Evolutionary conservation across 208 protist genomes (phyloP), one percentile per base, ranked within the genome.

Genomic region (Leishmania amazonensis): DNA sequence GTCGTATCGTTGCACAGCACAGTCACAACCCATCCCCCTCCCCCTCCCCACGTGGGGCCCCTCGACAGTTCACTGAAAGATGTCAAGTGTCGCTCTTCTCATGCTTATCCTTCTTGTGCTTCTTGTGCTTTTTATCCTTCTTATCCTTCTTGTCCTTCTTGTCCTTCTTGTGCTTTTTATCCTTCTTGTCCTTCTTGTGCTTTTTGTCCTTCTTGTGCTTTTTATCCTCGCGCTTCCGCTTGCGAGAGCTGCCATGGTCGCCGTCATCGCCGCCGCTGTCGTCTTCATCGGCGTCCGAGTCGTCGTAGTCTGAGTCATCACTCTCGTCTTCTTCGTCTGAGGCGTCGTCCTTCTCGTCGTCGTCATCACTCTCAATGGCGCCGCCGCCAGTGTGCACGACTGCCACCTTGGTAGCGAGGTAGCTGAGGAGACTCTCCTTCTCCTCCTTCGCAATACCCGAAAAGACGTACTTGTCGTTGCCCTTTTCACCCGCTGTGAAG

Each of bases 361-460:
- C 92, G 0, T 87, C 89, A 11, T 87, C 85, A 21, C 86, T 82
- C 54, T 88, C 82, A 1, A 85, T 85, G 19, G 40, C 83, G 45
- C n/a, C 75, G 40, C 84, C 57, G 45, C 91, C 90, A 49, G 80
- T 85, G 58, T 86, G 91, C 57, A 86, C 72, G 5, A 96, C 74
- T 42, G 87, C 91, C 35, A 92, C 89, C 73, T 89, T 92, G 9
- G 62, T 89, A 21, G 78, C 81, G 28, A 97, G 87, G 80, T 90
- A 97, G 3, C 65, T 42, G 9, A 96, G 76, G 35, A 97, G 81
- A 0, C 79, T 84, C 17, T 83, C 80, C 87, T 95, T 94, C 79
- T 97, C 95, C 60, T 78, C 80, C 76, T 91, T 93, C 45, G 95
- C 92, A 31, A 97, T 80, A 4, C 79, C 81, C 8, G 91, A 91